phyloP scores from a whole-genome alignment of 495 filamentous ascomycete genomes.

The Barbatosphaeria neglecta region DNA sequence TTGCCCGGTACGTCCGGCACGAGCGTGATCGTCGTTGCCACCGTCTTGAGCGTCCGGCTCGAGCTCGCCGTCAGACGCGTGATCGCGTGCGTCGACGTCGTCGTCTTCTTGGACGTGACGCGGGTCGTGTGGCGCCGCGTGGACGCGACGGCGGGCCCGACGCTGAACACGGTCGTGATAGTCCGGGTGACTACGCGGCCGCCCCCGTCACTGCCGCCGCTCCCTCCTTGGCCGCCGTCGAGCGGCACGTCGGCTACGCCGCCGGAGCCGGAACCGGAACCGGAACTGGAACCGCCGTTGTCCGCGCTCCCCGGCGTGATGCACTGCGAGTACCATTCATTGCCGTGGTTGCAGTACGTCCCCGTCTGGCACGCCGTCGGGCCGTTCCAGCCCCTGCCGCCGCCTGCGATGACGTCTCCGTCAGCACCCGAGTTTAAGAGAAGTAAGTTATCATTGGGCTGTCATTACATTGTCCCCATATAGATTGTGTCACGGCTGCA shows the following conservation, averaged over 20 bases:
- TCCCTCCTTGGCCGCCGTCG: not conserved
- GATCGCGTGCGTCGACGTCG: too few species aligned
- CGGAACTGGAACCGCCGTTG: not conserved
- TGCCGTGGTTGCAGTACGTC: not conserved
- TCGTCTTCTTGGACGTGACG: too few species aligned
- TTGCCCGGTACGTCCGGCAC: not conserved
- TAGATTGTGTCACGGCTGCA: not conserved
- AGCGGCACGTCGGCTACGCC: not conserved
- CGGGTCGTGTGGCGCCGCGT: not conserved
- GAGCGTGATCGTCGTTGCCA: not conserved
- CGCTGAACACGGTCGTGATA: constrained; percentile 1
- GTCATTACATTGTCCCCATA: not conserved
- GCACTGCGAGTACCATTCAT: constrained; percentile 1
- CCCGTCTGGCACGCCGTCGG: not conserved
- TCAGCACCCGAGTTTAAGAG: not conserved
- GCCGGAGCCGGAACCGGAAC: not conserved
- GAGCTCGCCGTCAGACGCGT: not conserved
- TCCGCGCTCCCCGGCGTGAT: not conserved
- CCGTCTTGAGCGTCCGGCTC: not conserved
- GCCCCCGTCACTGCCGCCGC: not conserved
- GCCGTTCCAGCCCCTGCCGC: not conserved
- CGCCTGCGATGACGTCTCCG: not conserved
- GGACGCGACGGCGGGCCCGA: not conserved
- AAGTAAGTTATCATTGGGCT: not conserved
- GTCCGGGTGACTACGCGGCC: not conserved